Percentiles rank a stretch among this genome's conserved stretches.
Conservation (phyloP, 352 stramenopile species). For the Blastocystis sp. region DNA sequence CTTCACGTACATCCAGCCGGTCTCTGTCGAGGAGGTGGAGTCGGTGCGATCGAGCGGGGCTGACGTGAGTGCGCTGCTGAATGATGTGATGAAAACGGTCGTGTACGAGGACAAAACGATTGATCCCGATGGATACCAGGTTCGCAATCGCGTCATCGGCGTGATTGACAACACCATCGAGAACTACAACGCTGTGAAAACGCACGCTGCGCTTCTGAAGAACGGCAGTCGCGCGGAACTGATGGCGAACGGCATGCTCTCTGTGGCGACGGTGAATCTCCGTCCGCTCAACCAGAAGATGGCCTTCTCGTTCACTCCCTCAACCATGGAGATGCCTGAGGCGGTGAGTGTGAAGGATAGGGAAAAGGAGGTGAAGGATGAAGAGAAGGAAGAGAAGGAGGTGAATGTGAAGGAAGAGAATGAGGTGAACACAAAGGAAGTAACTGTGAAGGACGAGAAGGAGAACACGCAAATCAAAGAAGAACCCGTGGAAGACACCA, state of each 20-base stretch:
- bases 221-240: not conserved
- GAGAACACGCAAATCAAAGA: not conserved
- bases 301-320: conserved; percentile 4
- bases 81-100: conserved; percentile 53
- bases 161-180: conserved; percentile 12
- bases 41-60: not conserved
- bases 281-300: not conserved
- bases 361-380: not conserved
- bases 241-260: not conserved
- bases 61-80: conserved; percentile 20
- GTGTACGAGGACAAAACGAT: conserved; percentile 30
- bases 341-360: not conserved
- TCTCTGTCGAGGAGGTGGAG: not conserved
- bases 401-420: not conserved
- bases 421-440: not conserved
- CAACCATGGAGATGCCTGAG: not conserved
- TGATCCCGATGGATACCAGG: conserved; percentile 24
- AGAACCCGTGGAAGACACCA: not conserved
- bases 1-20: not conserved
- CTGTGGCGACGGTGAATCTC: not conserved
- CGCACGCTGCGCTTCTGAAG: not conserved
- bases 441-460: not conserved
- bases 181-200: not conserved
- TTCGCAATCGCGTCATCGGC: conserved; percentile 21
- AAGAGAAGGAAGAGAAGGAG: not conserved